Evolutionary conservation across 1,284 basidiomycete species (phyloP), one percentile per base, ranked within the genome.

Genomic region (Pseudomicrostroma phylloplanum): DNA sequence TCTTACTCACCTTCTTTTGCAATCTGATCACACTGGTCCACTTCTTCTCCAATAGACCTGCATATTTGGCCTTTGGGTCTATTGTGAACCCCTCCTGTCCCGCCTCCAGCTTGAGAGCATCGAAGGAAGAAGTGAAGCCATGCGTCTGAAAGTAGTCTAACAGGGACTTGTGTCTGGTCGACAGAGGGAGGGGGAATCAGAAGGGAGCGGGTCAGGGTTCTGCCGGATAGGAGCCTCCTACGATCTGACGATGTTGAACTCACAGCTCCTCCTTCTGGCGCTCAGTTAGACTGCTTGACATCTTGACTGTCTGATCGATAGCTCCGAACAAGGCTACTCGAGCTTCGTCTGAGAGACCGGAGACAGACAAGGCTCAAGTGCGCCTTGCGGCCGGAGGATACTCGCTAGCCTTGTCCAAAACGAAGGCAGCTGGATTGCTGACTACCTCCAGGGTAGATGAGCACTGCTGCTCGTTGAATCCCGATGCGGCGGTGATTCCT

Each of bases 11-110:
- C 87, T 93, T 93, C 83, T 92, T 91, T 82, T 94, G 92, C 73
- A 94, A 79, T 65, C 91, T 84, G 65, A 94, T 92, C 23, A 93
- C 90, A 74, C 88, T 89, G 26, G 90, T 92, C 91, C 91, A 94
- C 80, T 94, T 94, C 86, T 92, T 93, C 82, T 91, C 91, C 64
- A 94, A 81, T 63, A 94, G 81, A 0, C 90, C 91, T 1, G 87
- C 86, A 76, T 87, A 89, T 74, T 89, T 89, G 56, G 88, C 86
- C 74, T 89, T 90, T 17, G 90, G 86, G 82, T 92, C 89, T 19
- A 87, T 87, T 9, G 84, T 83, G 77, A 91, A 91, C 62, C 88
- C 87, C 43, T 83, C 74, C 74, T 84, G 70, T 7, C 61, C 66
- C 0, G 69, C 55, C 59, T 91, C 89, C 26, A 80, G 72, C 72